phyloP scores from a whole-genome alignment of 768 basidiomycete species.

The Rhizopogon salebrosus region DNA sequence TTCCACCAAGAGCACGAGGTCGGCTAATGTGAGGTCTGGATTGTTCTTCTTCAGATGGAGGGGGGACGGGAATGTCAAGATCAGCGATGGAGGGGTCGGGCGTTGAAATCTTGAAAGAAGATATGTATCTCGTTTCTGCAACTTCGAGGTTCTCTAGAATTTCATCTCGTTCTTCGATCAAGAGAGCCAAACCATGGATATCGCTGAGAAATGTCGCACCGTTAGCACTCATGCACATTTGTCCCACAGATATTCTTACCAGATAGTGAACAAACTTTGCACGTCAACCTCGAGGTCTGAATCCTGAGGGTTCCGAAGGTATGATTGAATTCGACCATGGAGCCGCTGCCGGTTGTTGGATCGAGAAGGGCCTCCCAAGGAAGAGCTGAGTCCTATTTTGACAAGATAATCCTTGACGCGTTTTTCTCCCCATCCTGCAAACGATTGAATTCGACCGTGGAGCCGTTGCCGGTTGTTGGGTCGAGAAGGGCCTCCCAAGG shows the following conservation, averaged over 20 bases:
- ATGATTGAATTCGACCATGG: constrained; percentile 26
- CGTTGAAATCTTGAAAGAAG: constrained; percentile 67
- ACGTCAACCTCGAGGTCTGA: constrained; percentile 57
- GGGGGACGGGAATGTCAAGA: constrained; percentile 33
- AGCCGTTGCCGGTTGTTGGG: constrained; percentile 21
- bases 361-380: constrained; percentile 35
- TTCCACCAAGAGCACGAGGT: constrained; percentile 47
- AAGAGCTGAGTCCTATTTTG: constrained; percentile 58
- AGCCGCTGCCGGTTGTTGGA: constrained; percentile 18
- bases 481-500: constrained; percentile 35
- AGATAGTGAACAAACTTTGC: constrained; percentile 67
- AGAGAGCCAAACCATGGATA: constrained; percentile 56
- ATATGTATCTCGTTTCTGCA: constrained; percentile 74
- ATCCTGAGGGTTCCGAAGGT: constrained; percentile 30
- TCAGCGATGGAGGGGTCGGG: constrained; percentile 70
- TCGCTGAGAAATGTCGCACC: constrained; percentile 39
- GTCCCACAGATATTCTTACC: constrained; percentile 36
- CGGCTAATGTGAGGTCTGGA: constrained; percentile 61
- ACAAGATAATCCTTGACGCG: constrained; percentile 64
- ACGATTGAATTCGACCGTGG: too few species aligned
- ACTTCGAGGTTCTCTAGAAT: constrained; percentile 78
- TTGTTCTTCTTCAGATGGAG: constrained; percentile 33
- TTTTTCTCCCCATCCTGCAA: constrained; percentile 69
- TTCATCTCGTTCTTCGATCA: constrained; percentile 72
- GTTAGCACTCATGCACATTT: background rate